Evolutionary conservation across 1,139 yeast species (phyloP).

Genomic region (Debaryomyces sp.): DNA sequence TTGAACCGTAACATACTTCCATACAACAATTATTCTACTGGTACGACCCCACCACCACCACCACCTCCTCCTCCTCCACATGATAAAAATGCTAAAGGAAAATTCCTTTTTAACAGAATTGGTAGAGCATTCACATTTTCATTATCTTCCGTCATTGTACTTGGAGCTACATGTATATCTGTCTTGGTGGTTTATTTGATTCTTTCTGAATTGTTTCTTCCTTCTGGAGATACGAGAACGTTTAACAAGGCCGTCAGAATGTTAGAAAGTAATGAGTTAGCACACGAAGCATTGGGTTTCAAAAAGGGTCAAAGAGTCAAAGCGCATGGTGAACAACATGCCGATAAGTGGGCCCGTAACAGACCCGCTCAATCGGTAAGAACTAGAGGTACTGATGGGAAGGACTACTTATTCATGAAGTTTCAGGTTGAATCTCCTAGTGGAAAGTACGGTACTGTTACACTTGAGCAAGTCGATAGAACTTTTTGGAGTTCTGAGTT

Average conservation of each 20-base stretch:
- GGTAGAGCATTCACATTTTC: slow-evolving; percentile 64
- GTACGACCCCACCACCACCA: slow-evolving; percentile 3
- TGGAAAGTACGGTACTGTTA: slow-evolving; percentile 63
- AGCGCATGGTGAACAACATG: slow-evolving; percentile 77
- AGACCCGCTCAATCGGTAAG: slow-evolving; percentile 72
- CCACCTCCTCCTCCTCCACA: slow-evolving; percentile 40
- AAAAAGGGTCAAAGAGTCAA: slow-evolving; percentile 62
- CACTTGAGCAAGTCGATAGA: slow-evolving; percentile 74
- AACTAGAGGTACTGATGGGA: slow-evolving; percentile 65
- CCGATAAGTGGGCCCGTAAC: slow-evolving; percentile 83
- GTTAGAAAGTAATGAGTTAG: slow-evolving; percentile 66
- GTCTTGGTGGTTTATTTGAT: slow-evolving; percentile 76
- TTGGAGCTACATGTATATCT: slow-evolving; percentile 69
- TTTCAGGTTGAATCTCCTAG: slow-evolving; percentile 76
- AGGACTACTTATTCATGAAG: slow-evolving; percentile 80
- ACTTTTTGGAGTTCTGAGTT: slow-evolving; percentile 71
- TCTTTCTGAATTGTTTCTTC: slow-evolving; percentile 76
- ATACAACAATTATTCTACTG: slow-evolving; percentile 4
- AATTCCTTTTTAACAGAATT: slow-evolving; percentile 38
- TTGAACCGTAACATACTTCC: not conserved
- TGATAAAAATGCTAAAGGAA: slow-evolving; percentile 46
- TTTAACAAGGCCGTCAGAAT: slow-evolving; percentile 83
- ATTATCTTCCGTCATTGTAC: slow-evolving; percentile 59
- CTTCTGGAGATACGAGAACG: slow-evolving; percentile 88
- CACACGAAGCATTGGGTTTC: slow-evolving; percentile 60